Evolutionary conservation across 1,284 basidiomycete genomes (phyloP).

Genomic region (Vanrija sp.): DNA sequence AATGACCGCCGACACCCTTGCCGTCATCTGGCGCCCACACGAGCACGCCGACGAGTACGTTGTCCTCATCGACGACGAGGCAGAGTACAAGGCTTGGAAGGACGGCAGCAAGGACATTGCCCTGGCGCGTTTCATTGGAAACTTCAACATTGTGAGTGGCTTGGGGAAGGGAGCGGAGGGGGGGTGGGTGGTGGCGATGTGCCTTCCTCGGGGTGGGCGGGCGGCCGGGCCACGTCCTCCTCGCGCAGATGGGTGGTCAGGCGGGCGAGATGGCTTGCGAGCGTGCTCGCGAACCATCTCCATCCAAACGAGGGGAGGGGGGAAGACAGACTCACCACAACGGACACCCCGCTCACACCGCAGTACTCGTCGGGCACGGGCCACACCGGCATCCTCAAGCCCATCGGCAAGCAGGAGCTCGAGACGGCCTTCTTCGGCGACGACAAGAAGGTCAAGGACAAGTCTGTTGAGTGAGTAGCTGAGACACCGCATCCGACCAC

Average conservation of each 20-base stretch:
- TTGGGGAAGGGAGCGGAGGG: no score
- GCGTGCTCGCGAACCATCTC: neutral
- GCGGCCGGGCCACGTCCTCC: no score
- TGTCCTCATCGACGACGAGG: slow-evolving; percentile 42
- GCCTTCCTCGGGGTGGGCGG: no score
- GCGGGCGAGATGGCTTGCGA: no score
- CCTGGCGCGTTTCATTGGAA: slow-evolving; percentile 42
- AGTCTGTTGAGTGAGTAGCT: slow-evolving; percentile 42
- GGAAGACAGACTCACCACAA: neutral
- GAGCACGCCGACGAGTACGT: slow-evolving; percentile 45
- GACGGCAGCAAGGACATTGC: slow-evolving; percentile 41
- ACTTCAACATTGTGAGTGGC: slow-evolving; percentile 42
- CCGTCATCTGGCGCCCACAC: slow-evolving; percentile 36
- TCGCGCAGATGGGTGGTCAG: no score
- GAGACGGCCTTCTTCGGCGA: slow-evolving; percentile 43
- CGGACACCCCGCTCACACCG: neutral
- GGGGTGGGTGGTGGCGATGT: neutral
- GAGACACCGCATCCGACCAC: neutral
- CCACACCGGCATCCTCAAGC: slow-evolving; percentile 38
- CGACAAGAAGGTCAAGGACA: slow-evolving; percentile 45
- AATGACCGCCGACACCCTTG: slow-evolving; percentile 15
- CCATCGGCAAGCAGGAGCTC: slow-evolving; percentile 41
- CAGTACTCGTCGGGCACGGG: slow-evolving; percentile 42
- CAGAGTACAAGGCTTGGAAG: slow-evolving; percentile 40
- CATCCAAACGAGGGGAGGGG: neutral